Evolutionary conservation across 2,329 filamentous ascomycete species (phyloP), one percentile per base, ranked within the genome.

Genomic region (Pseudopyricularia cyperi): DNA sequence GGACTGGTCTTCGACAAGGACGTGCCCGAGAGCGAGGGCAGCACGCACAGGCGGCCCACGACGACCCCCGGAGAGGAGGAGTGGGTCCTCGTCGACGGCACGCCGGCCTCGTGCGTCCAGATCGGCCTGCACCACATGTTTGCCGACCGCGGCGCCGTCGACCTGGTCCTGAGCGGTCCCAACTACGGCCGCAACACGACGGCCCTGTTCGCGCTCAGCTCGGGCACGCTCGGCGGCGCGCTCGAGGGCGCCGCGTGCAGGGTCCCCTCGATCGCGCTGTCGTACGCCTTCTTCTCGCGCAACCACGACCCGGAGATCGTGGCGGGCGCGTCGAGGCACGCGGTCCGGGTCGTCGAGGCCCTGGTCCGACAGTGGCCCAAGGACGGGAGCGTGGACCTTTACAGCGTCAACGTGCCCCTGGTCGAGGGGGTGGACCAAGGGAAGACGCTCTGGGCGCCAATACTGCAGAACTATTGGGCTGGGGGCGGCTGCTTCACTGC

Each of bases 401-500:
- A 95, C 66, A 86, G 79, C 48, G 82, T 97, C 59, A 97, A 97
- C 63, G 85, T 97, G 8, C 91, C 93, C 19, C 72, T 97, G 11
- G 76, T 93, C 14, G 83, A 87, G 54, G 84, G 82, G 7, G 80
- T 96, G 1, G 83, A 83, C 58, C 64, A 71, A 17, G 75, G 77
- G 52, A 89, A 87, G 68, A 81, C 90, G 4, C 61, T 93, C n/a
- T 95, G 83, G 70, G 91, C 93, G 2, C 72, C 80, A 55, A 85
- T 96, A 76, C 70, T 97, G 61, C 88, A 95, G 68, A 98, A 97
- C 66, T 83, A 85, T 62, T 98, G 93, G 93, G 74, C 73, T 19
- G 75, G 77, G n/a, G 87, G 86, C 3, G 87, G 86, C 53, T 95
- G 89, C 63, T 97, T 96, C 66, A 76, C 89, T 59, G 89, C 89